Evolutionary conservation across 2,329 filamentous ascomycete species (phyloP), one percentile per base, ranked within the genome.

Genomic region (Lecanosticta acicola): DNA sequence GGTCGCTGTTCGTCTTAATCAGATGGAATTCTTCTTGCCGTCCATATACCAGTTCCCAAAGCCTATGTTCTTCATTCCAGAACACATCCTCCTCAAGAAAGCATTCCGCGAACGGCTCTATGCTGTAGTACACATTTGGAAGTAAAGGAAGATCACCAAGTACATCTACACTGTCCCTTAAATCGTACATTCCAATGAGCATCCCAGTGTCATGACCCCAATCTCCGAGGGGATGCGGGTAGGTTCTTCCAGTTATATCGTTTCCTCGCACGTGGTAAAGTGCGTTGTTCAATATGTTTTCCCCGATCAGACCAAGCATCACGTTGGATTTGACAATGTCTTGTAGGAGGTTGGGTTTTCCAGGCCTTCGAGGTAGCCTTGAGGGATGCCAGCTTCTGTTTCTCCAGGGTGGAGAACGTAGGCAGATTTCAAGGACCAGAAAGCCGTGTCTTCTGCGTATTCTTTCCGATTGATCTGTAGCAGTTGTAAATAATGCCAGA

Each of bases 361-460:
- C 1, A 56, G 32, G 4, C 54, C 54, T 1, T 49, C 39, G 8
- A 42, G 20, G 32, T 55, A 39, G 11, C 50, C 43, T 26, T 39
- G 17, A 3, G 54, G 51, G 20, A 56, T 48, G 4, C 53, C 46
- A 0, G 32, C 16, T 13, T 49, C 44, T 7, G 41, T 44, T 3
- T 41, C 32, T 9, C 48, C 45, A 1, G 52, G 48, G 1, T 32
- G 47, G 5, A 53, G 47, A 7, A 55, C 52, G 36, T 56, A 56
- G 2, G 51, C 50, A n/a, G 43, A 26, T 38, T 55, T 57, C 39
- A 53, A 46, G 13, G 52, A 55, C 54, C 54, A 55, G 52, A 57
- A 57, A 2, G 48, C 43, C 3, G 52, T 57, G 38, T 57, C 54
- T 40, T 57, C 50, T 10, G 50, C 52, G 26, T 57, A 53, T 34